These are phyloP conservation scores for Suillus fuscotomentosus DNA, from an alignment of 768 basidiomycete genomes.

Conservation along the genomic window DNA sequence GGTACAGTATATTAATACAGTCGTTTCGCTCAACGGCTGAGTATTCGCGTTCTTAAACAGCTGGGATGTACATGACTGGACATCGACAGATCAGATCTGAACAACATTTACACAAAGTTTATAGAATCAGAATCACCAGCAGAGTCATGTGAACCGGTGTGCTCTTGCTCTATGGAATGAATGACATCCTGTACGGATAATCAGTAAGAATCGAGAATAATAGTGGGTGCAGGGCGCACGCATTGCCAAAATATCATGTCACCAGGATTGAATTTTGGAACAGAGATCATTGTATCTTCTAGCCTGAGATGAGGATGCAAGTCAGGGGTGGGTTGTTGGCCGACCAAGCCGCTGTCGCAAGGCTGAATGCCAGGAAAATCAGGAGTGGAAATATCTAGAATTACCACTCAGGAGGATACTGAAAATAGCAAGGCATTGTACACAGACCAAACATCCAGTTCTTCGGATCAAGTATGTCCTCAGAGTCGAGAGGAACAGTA, in stretches of 20 bases:
- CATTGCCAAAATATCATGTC: conserved; percentile 83
- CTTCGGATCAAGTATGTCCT: conserved; percentile 44
- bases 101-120: not conserved
- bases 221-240: conserved; percentile 25
- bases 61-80: conserved; percentile 76
- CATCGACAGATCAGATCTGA: not conserved
- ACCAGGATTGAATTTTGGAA: conserved; percentile 71
- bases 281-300: conserved; percentile 62
- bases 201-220: not conserved
- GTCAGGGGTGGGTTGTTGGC: conserved; percentile 48
- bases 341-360: conserved; percentile 24
- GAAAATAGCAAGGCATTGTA: conserved; percentile 23
- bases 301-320: conserved; percentile 70
- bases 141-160: conserved; percentile 54
- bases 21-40: too few relatives aligned
- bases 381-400: conserved; percentile 42
- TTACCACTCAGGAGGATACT: conserved; percentile 9
- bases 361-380: conserved; percentile 52
- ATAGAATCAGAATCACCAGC: conserved; percentile 38
- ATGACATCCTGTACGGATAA: conserved; percentile 37
- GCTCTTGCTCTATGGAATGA: conserved; percentile 48
- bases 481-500: conserved; percentile 36
- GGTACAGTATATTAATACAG: too few relatives aligned
- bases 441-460: conserved; percentile 51
- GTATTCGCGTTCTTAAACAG: too few relatives aligned